Evolutionary conservation across 208 protist genomes (phyloP), one percentile per base, ranked within the genome.

Genomic region (Leptomonas pyrrhocoris): DNA sequence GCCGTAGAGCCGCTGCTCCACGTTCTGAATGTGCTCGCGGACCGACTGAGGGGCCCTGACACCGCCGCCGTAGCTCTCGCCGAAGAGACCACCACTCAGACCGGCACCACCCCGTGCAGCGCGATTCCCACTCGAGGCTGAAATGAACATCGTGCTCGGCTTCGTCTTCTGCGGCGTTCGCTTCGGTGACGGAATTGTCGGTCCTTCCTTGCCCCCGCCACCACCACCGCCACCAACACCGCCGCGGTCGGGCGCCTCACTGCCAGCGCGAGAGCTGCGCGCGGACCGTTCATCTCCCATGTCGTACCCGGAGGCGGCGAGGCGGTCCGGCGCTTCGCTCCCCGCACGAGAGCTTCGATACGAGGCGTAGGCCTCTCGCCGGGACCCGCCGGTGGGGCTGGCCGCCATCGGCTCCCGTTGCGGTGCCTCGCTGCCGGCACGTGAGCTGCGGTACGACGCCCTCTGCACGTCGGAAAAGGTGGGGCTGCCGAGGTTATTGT

Each of bases 1-100:
- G 56, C 84, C 75, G 74, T 90, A 88, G 0, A 94, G 60, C 3
- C 70, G 65, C 51, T 73, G 59, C 54, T 88, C 79, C 16, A 76
- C 68, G 19, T 42, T 73, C 21, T 66, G 68, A 19, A 86, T 75
- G 59, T 75, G 67, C 51, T 83, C 62, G 0, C 61, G 61, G n/a
- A 83, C 63, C 18, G 56, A 62, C 23, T 71, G 54, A 38, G 54
- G 40, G 8, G 25, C 43, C 38, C 34, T 21, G 18, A 38, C 34
- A 12, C 69, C 63, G 38, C 36, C 30, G 45, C 16, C 30, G 51
- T 28, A 54, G 16, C 48, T 51, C 11, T 12, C 54, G 2, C 42
- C 16, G 40, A 38, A 9, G 3, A 9, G 3, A 38, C 34, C 34
- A 38, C 9, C 0, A 28, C 34, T 36, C 0, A 55, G 40, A 40